Evolutionary conservation across 2,329 filamentous ascomycete species (phyloP).

Genomic region (Calonectria pauciramosa): DNA sequence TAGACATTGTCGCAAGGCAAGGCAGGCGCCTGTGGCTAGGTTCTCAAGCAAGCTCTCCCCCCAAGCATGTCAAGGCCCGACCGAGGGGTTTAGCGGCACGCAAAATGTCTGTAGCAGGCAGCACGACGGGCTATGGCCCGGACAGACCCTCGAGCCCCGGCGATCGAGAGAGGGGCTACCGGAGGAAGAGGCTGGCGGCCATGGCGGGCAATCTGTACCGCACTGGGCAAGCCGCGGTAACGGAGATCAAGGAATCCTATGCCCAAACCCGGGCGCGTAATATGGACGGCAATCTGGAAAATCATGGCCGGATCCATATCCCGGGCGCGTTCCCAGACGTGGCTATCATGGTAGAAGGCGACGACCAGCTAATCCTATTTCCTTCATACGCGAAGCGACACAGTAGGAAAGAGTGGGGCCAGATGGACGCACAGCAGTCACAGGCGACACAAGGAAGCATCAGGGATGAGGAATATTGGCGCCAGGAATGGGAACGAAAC

Average conservation of each 20-base stretch:
- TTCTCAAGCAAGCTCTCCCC: slow-evolving; percentile 43
- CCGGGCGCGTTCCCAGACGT: slow-evolving; percentile 88
- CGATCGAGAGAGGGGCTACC: slow-evolving; percentile 74
- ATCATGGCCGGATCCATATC: slow-evolving; percentile 60
- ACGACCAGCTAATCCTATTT: slow-evolving; percentile 95
- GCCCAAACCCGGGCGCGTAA: slow-evolving; percentile 62
- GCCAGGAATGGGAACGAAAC: slow-evolving; percentile 81
- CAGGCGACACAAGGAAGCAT: slow-evolving; percentile 56
- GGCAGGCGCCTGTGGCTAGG: slow-evolving; percentile 63
- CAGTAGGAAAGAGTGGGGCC: slow-evolving; percentile 61
- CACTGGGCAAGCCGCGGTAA: slow-evolving; percentile 69
- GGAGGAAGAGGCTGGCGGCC: slow-evolving; percentile 82
- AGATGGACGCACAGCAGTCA: slow-evolving; percentile 45
- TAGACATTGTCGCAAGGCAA: slow-evolving; percentile 58
- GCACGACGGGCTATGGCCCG: slow-evolving; percentile 47
- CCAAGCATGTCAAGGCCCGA: slow-evolving; percentile 51
- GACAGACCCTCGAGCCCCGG: slow-evolving; percentile 45
- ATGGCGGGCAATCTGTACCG: slow-evolving; percentile 71
- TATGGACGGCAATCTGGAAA: slow-evolving; percentile 46
- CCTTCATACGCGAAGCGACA: slow-evolving; percentile 91
- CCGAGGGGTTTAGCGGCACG: slow-evolving; percentile 46
- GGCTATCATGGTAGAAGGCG: slow-evolving; percentile 81
- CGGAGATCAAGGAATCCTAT: slow-evolving; percentile 71
- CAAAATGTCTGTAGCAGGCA: slow-evolving; percentile 47
- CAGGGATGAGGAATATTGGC: slow-evolving; percentile 81